Percentiles rank a stretch among this genome's conserved stretches.
phyloP scores from a whole-genome alignment of 1,139 yeast genomes.

The Kluyveromyces sp. region DNA sequence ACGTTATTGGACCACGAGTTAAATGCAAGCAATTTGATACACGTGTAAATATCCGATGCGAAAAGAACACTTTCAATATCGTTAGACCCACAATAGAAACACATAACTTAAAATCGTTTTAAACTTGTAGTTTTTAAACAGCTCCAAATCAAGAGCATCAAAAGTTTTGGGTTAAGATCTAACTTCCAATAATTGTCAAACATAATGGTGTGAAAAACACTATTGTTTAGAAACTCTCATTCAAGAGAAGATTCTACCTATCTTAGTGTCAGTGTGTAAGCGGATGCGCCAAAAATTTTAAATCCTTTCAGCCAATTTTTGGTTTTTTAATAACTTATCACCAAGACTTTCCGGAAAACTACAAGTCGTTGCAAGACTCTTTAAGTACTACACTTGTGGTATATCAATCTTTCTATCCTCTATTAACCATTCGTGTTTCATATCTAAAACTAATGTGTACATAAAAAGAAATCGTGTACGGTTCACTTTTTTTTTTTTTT shows the following conservation, averaged over 20 bases:
- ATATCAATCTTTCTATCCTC: no score
- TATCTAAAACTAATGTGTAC: not conserved
- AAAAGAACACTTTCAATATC: slow-evolving; percentile 48
- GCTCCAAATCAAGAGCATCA: slow-evolving; percentile 35
- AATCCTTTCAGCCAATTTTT: no score
- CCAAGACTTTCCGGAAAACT: no score
- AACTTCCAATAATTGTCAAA: slow-evolving; percentile 21
- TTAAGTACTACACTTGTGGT: not conserved
- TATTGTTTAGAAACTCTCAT: no score
- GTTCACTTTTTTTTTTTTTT: no score
- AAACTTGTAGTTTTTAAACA: slow-evolving; percentile 48
- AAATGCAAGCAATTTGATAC: slow-evolving; percentile 66
- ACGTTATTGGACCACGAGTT: slow-evolving; percentile 60
- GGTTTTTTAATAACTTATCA: no score
- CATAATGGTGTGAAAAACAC: slow-evolving; percentile 7
- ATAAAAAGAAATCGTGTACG: no score
- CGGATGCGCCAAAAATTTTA: no score
- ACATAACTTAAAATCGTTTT: slow-evolving; percentile 50
- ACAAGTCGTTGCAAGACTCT: not conserved
- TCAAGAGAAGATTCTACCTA: no score
- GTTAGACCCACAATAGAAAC: slow-evolving; percentile 41
- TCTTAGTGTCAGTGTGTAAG: no score
- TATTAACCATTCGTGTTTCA: not conserved
- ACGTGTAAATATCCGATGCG: slow-evolving; percentile 72
- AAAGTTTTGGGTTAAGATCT: slow-evolving; percentile 26